phyloP scores from a whole-genome alignment of 2,329 filamentous ascomycete species.

The Monosporascus cannonballus region DNA sequence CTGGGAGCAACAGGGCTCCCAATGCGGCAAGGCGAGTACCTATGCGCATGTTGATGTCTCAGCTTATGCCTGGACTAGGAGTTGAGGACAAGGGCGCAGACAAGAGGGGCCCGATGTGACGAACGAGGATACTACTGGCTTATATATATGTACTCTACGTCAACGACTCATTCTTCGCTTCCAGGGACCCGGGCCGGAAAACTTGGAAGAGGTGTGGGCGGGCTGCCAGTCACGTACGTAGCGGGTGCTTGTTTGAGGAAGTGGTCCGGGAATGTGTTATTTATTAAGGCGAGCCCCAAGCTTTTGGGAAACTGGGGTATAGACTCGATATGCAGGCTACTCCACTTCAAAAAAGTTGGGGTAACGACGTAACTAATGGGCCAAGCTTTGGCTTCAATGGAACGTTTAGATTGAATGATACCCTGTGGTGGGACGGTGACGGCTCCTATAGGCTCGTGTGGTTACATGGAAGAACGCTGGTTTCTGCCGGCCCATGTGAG shows the following conservation, averaged over 20 bases:
- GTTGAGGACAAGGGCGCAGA: not conserved
- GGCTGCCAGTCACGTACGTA: not conserved
- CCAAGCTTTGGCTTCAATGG: slow-evolving; percentile 5
- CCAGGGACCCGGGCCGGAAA: slow-evolving; percentile 9
- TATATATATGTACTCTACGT: not conserved
- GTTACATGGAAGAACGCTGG: too few relatives aligned
- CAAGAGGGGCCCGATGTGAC: not conserved
- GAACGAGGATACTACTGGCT: not conserved
- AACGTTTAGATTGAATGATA: not conserved
- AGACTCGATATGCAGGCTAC: slow-evolving; percentile 10
- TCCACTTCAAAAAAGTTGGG: slow-evolving; percentile 26
- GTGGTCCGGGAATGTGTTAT: not conserved
- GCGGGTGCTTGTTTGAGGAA: not conserved
- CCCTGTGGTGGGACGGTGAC: too few relatives aligned
- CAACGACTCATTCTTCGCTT: slow-evolving; percentile 6
- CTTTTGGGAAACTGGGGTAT: not conserved
- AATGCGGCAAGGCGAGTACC: slow-evolving; percentile 19
- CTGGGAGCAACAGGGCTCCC: slow-evolving; percentile 26
- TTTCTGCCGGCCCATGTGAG: too few relatives aligned
- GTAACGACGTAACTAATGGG: slow-evolving; percentile 14
- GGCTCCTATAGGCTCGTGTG: too few relatives aligned
- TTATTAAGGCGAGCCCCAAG: not conserved
- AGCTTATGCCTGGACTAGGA: not conserved
- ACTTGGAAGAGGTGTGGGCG: slow-evolving; percentile 3
- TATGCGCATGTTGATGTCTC: slow-evolving; percentile 20